Conservation (phyloP, 306 rosid species). For the Gastrolobium villosum region DNA sequence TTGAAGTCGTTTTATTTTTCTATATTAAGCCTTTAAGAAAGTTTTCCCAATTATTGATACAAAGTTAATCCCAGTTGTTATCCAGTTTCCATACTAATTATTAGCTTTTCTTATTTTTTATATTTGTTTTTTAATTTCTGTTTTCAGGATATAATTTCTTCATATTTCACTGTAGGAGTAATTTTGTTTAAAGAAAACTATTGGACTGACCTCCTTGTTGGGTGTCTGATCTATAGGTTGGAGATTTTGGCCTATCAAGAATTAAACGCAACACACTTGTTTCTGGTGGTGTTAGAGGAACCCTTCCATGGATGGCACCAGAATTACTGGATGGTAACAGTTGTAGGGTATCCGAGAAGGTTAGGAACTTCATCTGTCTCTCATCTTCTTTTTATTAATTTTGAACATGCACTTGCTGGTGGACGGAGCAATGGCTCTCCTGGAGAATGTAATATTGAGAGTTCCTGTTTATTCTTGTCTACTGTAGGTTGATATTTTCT, state of each 20-base stretch:
- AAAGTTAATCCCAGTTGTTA: conserved; percentile 17
- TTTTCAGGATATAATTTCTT: conserved; percentile 7
- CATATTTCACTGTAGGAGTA: not conserved
- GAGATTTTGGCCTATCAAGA: conserved; percentile 93
- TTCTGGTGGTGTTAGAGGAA: conserved; percentile 95
- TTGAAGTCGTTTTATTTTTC: not conserved
- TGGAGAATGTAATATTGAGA: conserved; percentile 35
- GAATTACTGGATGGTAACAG: conserved; percentile 88
- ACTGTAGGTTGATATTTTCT: conserved; percentile 86
- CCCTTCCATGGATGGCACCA: conserved; percentile 99
- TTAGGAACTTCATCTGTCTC: conserved; percentile 46
- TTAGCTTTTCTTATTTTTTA: conserved; percentile 8
- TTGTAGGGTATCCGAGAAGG: conserved; percentile 93
- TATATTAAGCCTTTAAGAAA: not conserved
- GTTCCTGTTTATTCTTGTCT: conserved; percentile 25
- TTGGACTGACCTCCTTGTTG: conserved; percentile 37
- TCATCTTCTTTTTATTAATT: conserved; percentile 10
- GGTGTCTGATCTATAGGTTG: conserved; percentile 69
- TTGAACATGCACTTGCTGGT: conserved; percentile 6
- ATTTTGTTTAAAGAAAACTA: conserved; percentile 12
- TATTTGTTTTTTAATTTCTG: conserved; percentile 19
- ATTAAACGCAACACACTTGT: conserved; percentile 90
- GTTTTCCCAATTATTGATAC: conserved; percentile 18
- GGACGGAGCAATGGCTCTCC: conserved; percentile 6
- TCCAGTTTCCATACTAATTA: not conserved